phyloP scores from a whole-genome alignment of 805 yeast species.

The Sungouiozyma ichnusensis region DNA sequence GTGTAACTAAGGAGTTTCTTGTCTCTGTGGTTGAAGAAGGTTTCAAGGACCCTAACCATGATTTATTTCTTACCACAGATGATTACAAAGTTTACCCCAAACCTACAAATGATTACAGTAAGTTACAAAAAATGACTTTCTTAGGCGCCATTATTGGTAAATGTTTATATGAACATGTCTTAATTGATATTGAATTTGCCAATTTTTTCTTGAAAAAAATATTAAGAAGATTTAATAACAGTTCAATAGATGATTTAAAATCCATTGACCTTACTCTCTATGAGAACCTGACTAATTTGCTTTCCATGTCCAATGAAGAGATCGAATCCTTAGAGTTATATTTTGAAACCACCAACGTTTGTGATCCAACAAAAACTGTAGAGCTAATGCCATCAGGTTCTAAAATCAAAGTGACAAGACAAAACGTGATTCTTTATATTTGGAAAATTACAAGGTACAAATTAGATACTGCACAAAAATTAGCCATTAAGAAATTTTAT shows the following conservation, averaged over 20 bases:
- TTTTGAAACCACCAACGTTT: slow-evolving; percentile 52
- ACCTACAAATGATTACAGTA: slow-evolving; percentile 14
- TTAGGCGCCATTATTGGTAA: slow-evolving; percentile 82
- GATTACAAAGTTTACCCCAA: slow-evolving; percentile 62
- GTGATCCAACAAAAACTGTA: slow-evolving; percentile 33
- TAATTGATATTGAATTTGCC: slow-evolving; percentile 77
- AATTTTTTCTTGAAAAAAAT: slow-evolving; percentile 73
- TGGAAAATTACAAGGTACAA: slow-evolving; percentile 72
- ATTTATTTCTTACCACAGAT: slow-evolving; percentile 35
- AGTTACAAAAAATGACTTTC: slow-evolving; percentile 39
- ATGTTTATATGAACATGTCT: slow-evolving; percentile 72
- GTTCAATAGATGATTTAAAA: slow-evolving; percentile 68
- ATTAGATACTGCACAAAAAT: slow-evolving; percentile 35
- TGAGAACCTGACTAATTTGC: slow-evolving; percentile 49
- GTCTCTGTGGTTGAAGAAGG: slow-evolving; percentile 64
- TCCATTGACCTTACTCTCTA: slow-evolving; percentile 63
- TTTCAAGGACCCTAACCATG: slow-evolving; percentile 32
- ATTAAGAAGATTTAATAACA: slow-evolving; percentile 31
- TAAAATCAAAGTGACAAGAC: slow-evolving; percentile 40
- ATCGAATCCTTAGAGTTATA: slow-evolving; percentile 45
- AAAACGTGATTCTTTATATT: slow-evolving; percentile 62
- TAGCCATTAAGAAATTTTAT: slow-evolving; percentile 27
- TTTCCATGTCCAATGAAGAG: slow-evolving; percentile 44
- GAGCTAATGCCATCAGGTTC: slow-evolving; percentile 58
- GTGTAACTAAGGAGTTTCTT: slow-evolving; percentile 82